Conservation (phyloP, 805 yeast genomes). For the Komagataella kurtzmanii region DNA sequence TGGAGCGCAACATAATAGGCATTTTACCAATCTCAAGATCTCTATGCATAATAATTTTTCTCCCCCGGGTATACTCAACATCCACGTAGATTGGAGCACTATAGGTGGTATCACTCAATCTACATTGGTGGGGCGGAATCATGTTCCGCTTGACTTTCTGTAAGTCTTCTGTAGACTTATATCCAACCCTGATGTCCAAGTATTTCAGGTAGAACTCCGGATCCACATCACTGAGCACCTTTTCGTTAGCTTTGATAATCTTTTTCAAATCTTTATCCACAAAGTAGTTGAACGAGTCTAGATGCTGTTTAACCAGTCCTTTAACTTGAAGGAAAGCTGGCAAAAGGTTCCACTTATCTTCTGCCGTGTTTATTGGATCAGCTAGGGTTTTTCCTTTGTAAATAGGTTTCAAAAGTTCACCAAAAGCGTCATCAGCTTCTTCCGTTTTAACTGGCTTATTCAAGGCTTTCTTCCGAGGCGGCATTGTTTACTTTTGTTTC, state of each 20-base stretch:
- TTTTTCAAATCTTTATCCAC: slow-evolving; percentile 89
- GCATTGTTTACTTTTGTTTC: neutral
- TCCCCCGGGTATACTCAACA: slow-evolving; percentile 92
- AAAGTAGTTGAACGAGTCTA: slow-evolving; percentile 95
- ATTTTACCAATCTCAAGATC: slow-evolving; percentile 93
- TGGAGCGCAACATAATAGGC: slow-evolving; percentile 97
- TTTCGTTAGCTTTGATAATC: slow-evolving; percentile 82
- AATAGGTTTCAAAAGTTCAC: slow-evolving; percentile 63
- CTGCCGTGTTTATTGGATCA: slow-evolving; percentile 82
- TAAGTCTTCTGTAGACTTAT: slow-evolving; percentile 56
- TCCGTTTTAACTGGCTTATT: neutral
- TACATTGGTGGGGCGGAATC: slow-evolving; percentile 87
- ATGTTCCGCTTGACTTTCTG: neutral
- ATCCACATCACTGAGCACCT: slow-evolving; percentile 85
- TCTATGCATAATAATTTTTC: slow-evolving; percentile 78
- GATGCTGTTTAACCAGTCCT: slow-evolving; percentile 92
- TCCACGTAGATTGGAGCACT: slow-evolving; percentile 94
- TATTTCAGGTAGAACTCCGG: slow-evolving; percentile 93
- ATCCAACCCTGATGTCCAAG: slow-evolving; percentile 85
- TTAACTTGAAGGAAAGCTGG: slow-evolving; percentile 95
- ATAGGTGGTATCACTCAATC: slow-evolving; percentile 86
- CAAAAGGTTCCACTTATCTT: slow-evolving; percentile 91
- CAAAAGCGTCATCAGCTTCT: slow-evolving; percentile 43
- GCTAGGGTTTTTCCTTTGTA: slow-evolving; percentile 80
- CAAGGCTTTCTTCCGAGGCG: neutral